Conservation (phyloP, 306 rosid genomes). For the Castanopsis chinensis region DNA sequence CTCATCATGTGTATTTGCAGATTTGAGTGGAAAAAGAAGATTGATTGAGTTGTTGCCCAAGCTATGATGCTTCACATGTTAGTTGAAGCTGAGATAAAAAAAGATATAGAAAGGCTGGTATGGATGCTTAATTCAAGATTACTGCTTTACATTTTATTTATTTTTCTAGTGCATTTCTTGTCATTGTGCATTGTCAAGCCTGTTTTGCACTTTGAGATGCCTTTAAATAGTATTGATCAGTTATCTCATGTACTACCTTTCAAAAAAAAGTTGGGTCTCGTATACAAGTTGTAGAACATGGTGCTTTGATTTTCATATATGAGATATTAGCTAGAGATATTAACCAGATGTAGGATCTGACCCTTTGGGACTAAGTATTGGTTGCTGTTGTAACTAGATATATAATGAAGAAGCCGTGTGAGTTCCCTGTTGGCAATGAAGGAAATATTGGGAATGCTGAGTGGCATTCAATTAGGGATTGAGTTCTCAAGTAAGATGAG, state of each 20-base stretch:
- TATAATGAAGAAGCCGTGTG: not conserved
- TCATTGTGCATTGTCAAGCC: not conserved
- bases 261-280: too few relatives aligned
- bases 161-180: not conserved
- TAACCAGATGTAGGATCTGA: too few relatives aligned
- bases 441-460: too few relatives aligned
- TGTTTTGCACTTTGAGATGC: not conserved
- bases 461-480: too few relatives aligned
- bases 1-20: conserved; percentile 36
- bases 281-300: too few relatives aligned
- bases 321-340: not conserved
- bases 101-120: conserved; percentile 88
- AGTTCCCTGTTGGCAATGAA: too few relatives aligned
- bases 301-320: too few relatives aligned
- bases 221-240: not conserved
- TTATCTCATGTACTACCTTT: not conserved
- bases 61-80: conserved; percentile 66
- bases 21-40: conserved; percentile 97
- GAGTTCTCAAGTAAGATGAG: too few relatives aligned
- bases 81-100: conserved; percentile 68
- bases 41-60: conserved; percentile 77
- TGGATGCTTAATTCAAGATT: conserved; percentile 11
- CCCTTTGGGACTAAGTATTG: too few relatives aligned
- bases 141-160: not conserved
- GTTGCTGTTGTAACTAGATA: not conserved